These are phyloP conservation scores for Gloeostereum incarnatum DNA, from an alignment of 768 basidiomycete species.

Conservation along the genomic window DNA sequence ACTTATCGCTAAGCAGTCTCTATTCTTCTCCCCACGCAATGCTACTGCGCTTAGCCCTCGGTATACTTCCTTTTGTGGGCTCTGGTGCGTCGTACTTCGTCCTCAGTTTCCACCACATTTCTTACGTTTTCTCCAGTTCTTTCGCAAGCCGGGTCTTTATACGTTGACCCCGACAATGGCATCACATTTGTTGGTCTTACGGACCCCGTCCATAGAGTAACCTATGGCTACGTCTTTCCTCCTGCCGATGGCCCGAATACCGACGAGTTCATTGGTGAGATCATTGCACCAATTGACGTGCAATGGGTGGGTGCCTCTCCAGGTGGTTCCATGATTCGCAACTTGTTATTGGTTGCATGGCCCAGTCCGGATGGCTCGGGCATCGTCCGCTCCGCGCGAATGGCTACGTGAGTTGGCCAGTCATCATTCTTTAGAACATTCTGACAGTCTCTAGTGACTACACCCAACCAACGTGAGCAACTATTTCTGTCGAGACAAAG, in stretches of 20 bases:
- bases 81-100: slow-evolving; percentile 14
- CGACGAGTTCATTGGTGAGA: slow-evolving; percentile 55
- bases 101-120: neutral
- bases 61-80: slow-evolving; percentile 19
- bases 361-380: slow-evolving; percentile 34
- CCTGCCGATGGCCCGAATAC: slow-evolving; percentile 26
- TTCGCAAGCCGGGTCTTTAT: slow-evolving; percentile 32
- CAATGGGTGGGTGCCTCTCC: slow-evolving; percentile 49
- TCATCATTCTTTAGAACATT: neutral
- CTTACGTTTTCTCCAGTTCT: slow-evolving; percentile 21
- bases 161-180: slow-evolving; percentile 44
- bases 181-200: slow-evolving; percentile 41
- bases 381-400: slow-evolving; percentile 44
- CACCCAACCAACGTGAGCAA: slow-evolving; percentile 35
- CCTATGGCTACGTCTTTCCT: slow-evolving; percentile 45
- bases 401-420: slow-evolving; percentile 33
- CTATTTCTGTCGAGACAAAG: neutral
- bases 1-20: neutral
- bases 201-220: slow-evolving; percentile 30
- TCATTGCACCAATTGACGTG: slow-evolving; percentile 44
- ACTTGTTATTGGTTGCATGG: slow-evolving; percentile 54
- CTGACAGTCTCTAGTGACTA: slow-evolving; percentile 29
- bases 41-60: slow-evolving; percentile 12
- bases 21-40: slow-evolving; percentile 4
- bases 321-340: slow-evolving; percentile 44